Evolutionary conservation across 345 rosid species (phyloP).

Genomic region (Aquilaria sinensis): DNA sequence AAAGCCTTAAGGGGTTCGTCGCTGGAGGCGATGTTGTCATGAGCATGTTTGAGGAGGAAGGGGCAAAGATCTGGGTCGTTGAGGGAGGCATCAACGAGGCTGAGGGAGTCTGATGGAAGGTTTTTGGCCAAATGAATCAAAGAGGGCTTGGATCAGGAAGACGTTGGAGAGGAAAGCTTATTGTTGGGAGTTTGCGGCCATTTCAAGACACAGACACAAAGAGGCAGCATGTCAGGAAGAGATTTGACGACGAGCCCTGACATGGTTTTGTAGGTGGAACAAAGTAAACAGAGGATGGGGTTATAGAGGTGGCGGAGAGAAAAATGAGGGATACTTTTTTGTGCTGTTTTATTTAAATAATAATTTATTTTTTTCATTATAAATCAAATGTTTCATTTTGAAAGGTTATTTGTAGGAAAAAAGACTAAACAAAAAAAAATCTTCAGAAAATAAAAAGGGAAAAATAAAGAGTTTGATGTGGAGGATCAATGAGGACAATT

Average conservation of each 20-base stretch:
- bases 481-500: no score
- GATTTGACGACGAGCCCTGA: conserved; percentile 91
- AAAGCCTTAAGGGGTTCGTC: conserved; percentile 87
- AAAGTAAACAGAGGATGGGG: neutral
- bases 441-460: no score
- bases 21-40: conserved; percentile 87
- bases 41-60: conserved; percentile 85
- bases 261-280: conserved; percentile 26
- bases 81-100: conserved; percentile 58
- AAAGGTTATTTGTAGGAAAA: no score
- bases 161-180: conserved; percentile 67
- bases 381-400: no score
- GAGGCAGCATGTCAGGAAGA: conserved; percentile 62
- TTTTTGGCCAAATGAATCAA: conserved; percentile 59
- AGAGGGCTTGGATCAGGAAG: conserved; percentile 81
- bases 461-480: no score
- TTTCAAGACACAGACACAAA: conserved; percentile 41
- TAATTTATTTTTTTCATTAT: no score
- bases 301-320: no score
- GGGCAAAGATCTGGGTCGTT: conserved; percentile 99
- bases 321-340: no score
- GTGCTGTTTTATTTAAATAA: no score
- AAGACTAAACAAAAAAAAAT: no score
- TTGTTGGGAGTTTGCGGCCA: conserved; percentile 44
- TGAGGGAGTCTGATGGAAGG: conserved; percentile 61